Conservation (phyloP, 2,329 filamentous ascomycete genomes). For the Celoporthe dispersa region DNA sequence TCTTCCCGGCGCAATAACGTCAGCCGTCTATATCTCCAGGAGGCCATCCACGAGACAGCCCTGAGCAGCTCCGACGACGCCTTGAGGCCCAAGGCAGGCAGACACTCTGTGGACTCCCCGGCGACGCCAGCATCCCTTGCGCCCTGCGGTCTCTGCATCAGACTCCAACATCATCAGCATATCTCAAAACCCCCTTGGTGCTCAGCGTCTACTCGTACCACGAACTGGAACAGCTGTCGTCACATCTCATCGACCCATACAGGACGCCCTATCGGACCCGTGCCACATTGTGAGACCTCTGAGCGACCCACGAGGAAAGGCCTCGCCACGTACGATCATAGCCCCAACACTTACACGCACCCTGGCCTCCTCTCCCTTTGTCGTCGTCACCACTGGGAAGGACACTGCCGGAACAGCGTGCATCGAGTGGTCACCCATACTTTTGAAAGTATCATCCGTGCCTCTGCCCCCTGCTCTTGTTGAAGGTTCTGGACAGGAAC, state of each 20-base stretch:
- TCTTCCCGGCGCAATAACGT: neutral
- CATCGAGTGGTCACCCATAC: neutral
- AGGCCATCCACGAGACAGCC: neutral
- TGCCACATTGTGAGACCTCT: neutral
- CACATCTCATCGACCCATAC: slow-evolving; percentile 10
- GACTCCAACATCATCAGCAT: slow-evolving; percentile 19
- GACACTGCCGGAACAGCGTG: neutral
- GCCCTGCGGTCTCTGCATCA: neutral
- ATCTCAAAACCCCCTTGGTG: slow-evolving; percentile 29
- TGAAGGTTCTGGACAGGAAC: neutral
- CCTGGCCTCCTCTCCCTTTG: neutral
- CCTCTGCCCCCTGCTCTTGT: neutral
- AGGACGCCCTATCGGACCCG: neutral
- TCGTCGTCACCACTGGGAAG: neutral
- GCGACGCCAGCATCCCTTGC: neutral
- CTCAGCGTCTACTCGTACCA: neutral
- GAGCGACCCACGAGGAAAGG: neutral
- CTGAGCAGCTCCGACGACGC: neutral
- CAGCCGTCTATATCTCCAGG: neutral
- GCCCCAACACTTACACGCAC: neutral
- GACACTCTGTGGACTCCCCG: too few relatives aligned
- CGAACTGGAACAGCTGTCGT: slow-evolving; percentile 6
- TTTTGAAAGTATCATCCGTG: neutral
- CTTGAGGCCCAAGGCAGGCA: neutral
- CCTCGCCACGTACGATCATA: neutral